Base-by-base conservation (phyloP, 345 rosid genomes). In the Stellera chamaejasme region DNA sequence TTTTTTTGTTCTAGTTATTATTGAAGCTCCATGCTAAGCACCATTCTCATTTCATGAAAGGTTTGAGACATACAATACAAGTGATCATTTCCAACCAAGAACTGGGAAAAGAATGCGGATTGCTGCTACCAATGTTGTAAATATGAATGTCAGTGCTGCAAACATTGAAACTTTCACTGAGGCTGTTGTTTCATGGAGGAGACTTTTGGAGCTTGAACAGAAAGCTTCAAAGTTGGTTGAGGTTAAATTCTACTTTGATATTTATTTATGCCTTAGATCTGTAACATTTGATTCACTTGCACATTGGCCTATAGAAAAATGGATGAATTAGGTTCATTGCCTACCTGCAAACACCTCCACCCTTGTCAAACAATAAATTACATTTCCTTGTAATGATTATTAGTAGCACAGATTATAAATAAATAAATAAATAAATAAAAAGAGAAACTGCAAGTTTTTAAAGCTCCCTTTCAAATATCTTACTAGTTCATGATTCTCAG, bases 121-220 rank as follows among this genome's bases (percentile, higher is more conserved):
- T 59, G 88, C 96, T 56, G 83, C 91, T 58, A 89, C 97, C 62
- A 87, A 80, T 69, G 79, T 81, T 57, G 64, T 93, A 61, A 93
- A 93, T 73, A 69, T 89, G 58, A 93, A 93, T 77, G 65, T 84
- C 69, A 86, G 87, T 79, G 88, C 97, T 47, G 96, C 94, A 53
- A 93, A 74, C 75, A 84, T 93, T 42, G 94, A 84, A 67, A 81
- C 84, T 56, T 74, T 82, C 61, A 76, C 82, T 23, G 96, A 79
- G 66, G 71, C 90, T 14, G 66, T 83, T 63, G 81, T 86, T 62
- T 93, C 99, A 13, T 93, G 99, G 99, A 87, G 91, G 67, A 87
- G 84, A 69, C 90, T 76, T 65, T 63, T 89, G 61, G 94, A 93
- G 64, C 81, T 93, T 69, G 99, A 93, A 67, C 79, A 81, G 68